Percentiles rank a stretch among this genome's conserved stretches.
Evolutionary conservation across 495 filamentous ascomycete species (phyloP).

Genomic region (Neurospora pannonica): DNA sequence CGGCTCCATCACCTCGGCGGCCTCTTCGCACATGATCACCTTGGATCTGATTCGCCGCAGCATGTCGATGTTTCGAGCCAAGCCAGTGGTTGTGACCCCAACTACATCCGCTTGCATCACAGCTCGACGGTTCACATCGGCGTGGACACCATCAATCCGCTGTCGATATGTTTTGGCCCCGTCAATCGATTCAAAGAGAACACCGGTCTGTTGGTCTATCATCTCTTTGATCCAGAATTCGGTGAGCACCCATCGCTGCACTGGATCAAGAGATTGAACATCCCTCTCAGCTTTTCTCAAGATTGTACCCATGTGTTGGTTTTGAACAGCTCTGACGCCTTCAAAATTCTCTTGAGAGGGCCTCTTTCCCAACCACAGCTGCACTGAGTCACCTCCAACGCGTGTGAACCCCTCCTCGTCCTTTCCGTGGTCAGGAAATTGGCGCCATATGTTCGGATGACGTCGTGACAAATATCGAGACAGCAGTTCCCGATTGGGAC

Average conservation of each 20-base stretch:
- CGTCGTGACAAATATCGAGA: not conserved
- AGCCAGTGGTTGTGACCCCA: slow-evolving; percentile 65
- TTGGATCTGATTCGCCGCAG: slow-evolving; percentile 54
- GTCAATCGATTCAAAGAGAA: slow-evolving; percentile 3
- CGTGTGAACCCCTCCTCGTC: not conserved
- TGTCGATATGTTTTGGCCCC: slow-evolving; percentile 17
- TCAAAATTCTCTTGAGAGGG: not conserved
- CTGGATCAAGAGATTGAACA: not conserved
- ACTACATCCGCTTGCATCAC: slow-evolving; percentile 52
- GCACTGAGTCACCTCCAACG: not conserved
- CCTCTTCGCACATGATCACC: slow-evolving; percentile 68
- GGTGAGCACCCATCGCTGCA: slow-evolving; percentile 1
- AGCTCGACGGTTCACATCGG: slow-evolving; percentile 44
- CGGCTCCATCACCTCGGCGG: slow-evolving; percentile 66
- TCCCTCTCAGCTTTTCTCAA: not conserved
- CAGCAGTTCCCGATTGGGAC: not conserved
- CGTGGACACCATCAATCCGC: slow-evolving; percentile 26
- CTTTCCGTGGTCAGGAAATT: not conserved
- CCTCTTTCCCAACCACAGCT: slow-evolving; percentile 2
- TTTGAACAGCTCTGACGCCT: not conserved
- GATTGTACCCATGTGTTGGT: not conserved
- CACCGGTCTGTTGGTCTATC: not conserved
- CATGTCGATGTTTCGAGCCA: slow-evolving; percentile 55
- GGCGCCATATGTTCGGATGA: not conserved
- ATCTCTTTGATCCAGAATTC: slow-evolving; percentile 1